Evolutionary conservation across 495 filamentous ascomycete species (phyloP).

Genomic region (Talaromyces proteolyticus): DNA sequence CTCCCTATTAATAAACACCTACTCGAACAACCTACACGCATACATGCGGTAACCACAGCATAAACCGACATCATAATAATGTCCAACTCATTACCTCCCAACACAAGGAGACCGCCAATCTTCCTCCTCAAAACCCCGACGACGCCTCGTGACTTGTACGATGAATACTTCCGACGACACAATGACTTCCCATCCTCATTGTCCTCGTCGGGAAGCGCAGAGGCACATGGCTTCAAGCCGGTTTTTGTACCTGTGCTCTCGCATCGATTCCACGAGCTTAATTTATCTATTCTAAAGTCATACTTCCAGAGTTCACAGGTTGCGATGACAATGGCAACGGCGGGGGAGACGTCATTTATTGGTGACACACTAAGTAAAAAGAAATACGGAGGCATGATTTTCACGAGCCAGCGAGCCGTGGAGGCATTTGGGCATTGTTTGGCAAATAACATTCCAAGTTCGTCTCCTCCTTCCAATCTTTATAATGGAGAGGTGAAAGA

Average conservation of each 20-base stretch:
- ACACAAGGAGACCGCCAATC: constrained; percentile 41
- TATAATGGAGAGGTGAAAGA: constrained; percentile 8
- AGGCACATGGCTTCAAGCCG: constrained; percentile 25
- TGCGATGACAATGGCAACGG: constrained; percentile 22
- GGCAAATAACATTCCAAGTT: constrained; percentile 4
- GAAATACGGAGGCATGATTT: constrained; percentile 78
- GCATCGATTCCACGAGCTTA: constrained; percentile 51
- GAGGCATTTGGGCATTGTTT: constrained; percentile 70
- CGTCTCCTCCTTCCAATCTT: constrained; percentile 1
- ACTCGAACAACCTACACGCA: background rate
- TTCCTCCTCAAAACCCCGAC: constrained; percentile 87
- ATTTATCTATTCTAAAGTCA: constrained; percentile 37
- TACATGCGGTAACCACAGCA: background rate
- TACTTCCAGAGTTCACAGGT: too few species aligned
- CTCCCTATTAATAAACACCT: background rate
- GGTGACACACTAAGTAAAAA: constrained; percentile 10
- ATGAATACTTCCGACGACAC: constrained; percentile 57
- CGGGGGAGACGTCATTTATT: constrained; percentile 4
- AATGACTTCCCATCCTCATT: background rate
- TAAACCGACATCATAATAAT: too few species aligned
- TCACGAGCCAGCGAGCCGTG: constrained; percentile 91
- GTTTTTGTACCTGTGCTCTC: constrained; percentile 80
- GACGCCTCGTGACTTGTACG: constrained; percentile 70
- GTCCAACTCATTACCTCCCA: too few species aligned
- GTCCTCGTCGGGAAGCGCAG: background rate